These are phyloP conservation scores for Solanum verrucosum DNA, from an alignment of 257 asterid species.

Conservation along the genomic window DNA sequence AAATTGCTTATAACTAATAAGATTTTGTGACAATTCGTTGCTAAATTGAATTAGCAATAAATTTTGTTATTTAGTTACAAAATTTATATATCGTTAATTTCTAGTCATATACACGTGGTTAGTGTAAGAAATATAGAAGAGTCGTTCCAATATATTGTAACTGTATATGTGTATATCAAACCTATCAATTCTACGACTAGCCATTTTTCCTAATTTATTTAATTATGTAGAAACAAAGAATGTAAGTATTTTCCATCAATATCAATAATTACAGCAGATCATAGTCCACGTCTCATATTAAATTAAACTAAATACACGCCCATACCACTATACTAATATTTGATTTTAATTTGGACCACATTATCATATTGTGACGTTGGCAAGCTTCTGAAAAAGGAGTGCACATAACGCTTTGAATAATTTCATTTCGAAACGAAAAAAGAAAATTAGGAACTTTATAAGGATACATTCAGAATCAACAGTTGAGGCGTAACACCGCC, in stretches of 20 bases:
- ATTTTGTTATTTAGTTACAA: too few species aligned
- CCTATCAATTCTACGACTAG: background rate
- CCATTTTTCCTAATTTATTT: background rate
- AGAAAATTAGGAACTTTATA: background rate
- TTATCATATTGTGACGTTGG: background rate
- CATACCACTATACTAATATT: background rate
- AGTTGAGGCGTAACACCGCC: accelerated
- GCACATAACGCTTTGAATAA: background rate
- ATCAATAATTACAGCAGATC: background rate
- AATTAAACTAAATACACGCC: background rate
- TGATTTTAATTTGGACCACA: background rate
- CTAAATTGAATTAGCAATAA: too few species aligned
- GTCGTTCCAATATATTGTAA: background rate
- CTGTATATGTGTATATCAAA: background rate
- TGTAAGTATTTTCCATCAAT: background rate
- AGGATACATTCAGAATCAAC: accelerated
- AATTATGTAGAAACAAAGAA: background rate
- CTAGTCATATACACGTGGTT: background rate
- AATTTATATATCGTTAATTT: too few species aligned
- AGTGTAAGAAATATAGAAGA: background rate
- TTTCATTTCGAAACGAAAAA: background rate
- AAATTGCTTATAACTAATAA: too few species aligned
- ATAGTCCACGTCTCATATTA: background rate
- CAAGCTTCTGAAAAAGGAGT: too few species aligned
- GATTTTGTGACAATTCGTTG: background rate